A percentile compares a stretch with the other conserved stretches of the same genome.
phyloP scores from a whole-genome alignment of 1,139 yeast genomes.

The Zygotorulaspora mrakii region DNA sequence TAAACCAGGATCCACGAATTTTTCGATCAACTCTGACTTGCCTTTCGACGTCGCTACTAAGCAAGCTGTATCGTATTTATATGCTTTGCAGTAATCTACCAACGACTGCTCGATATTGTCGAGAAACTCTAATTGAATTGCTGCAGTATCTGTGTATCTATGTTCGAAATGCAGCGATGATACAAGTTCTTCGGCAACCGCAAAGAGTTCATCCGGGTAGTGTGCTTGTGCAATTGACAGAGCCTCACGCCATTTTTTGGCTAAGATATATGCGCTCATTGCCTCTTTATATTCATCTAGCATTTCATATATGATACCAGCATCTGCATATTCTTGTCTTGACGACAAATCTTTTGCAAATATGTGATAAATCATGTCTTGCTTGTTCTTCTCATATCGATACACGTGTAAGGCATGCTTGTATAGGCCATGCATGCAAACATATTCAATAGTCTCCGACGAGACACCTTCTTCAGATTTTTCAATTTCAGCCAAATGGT shows the following conservation, averaged over 20 bases:
- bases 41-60: slow-evolving; percentile 51
- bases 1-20: slow-evolving; percentile 65
- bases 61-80: slow-evolving; percentile 71
- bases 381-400: slow-evolving; percentile 55
- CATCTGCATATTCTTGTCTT: slow-evolving; percentile 57
- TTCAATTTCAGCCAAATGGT: slow-evolving; percentile 55
- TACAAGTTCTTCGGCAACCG: slow-evolving; percentile 57
- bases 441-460: slow-evolving; percentile 64
- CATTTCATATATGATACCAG: slow-evolving; percentile 75
- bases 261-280: slow-evolving; percentile 61
- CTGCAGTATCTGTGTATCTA: slow-evolving; percentile 79
- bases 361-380: slow-evolving; percentile 50
- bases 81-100: slow-evolving; percentile 67
- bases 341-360: slow-evolving; percentile 62
- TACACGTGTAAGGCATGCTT: slow-evolving; percentile 62
- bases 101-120: slow-evolving; percentile 61
- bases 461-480: slow-evolving; percentile 41
- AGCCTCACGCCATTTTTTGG: slow-evolving; percentile 85
- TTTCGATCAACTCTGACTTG: slow-evolving; percentile 47
- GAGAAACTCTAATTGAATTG: slow-evolving; percentile 62
- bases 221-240: slow-evolving; percentile 51
- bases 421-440: slow-evolving; percentile 70
- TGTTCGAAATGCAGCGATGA: slow-evolving; percentile 63
- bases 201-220: slow-evolving; percentile 40
- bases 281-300: slow-evolving; percentile 58